phyloP scores from a whole-genome alignment of 2,329 filamentous ascomycete genomes.

The Metarhizium anisopliae region DNA sequence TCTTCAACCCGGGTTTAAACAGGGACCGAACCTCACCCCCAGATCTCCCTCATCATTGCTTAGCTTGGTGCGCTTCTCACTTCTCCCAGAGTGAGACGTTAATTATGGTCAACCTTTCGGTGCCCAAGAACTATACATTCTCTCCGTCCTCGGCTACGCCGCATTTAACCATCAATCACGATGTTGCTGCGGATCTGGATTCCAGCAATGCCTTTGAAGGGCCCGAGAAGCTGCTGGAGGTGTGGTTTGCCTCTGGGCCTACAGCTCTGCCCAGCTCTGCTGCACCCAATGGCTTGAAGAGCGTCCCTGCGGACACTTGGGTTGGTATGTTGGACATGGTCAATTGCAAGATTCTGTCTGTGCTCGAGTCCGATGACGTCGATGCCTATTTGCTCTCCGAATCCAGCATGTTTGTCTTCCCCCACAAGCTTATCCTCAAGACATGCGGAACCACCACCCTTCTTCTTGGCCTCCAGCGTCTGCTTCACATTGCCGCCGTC shows the following conservation, averaged over 20 bases:
- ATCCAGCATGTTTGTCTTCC: slow-evolving; percentile 99
- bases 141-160: slow-evolving; percentile 78
- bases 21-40: neutral
- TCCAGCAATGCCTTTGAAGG: slow-evolving; percentile 96
- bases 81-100: neutral
- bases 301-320: slow-evolving; percentile 76
- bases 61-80: neutral
- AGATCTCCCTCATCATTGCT: neutral
- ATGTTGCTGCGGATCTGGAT: slow-evolving; percentile 86
- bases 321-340: slow-evolving; percentile 96
- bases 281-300: slow-evolving; percentile 72
- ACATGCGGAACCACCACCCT: slow-evolving; percentile 96
- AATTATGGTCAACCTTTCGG: slow-evolving; percentile 70
- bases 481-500: slow-evolving; percentile 83
- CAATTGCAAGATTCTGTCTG: slow-evolving; percentile 95
- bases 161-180: slow-evolving; percentile 92
- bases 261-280: slow-evolving; percentile 61
- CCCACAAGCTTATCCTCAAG: slow-evolving; percentile 98
- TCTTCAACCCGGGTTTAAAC: neutral
- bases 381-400: slow-evolving; percentile 96
- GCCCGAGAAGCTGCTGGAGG: slow-evolving; percentile 94
- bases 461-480: slow-evolving; percentile 77
- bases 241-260: slow-evolving; percentile 88
- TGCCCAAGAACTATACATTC: slow-evolving; percentile 72
- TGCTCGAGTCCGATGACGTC: slow-evolving; percentile 85